Evolutionary conservation across 306 rosid genomes (phyloP).

Genomic region (Dalbergia cultrata): DNA sequence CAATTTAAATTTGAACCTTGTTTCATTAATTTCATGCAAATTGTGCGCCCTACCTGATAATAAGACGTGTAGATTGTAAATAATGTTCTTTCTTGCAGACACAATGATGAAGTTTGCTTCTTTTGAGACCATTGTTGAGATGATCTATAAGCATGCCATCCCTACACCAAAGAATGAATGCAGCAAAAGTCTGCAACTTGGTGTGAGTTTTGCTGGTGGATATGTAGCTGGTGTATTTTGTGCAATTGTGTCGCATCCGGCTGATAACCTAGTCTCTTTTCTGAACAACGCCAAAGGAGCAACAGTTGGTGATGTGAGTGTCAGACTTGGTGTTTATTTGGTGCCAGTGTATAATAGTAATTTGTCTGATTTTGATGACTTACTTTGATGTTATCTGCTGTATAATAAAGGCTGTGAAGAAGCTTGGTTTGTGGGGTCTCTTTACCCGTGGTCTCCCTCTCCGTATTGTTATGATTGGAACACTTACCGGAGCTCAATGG

Average conservation of each 20-base stretch:
- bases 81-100: conserved; percentile 59
- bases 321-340: background rate
- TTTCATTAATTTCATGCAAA: background rate
- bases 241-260: conserved; percentile 97
- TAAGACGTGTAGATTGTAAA: background rate
- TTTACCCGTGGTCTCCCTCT: conserved; percentile 97
- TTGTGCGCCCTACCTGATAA: background rate
- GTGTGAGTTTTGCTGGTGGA: conserved; percentile 97
- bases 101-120: conserved; percentile 99
- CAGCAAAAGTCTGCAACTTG: conserved; percentile 85
- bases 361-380: conserved; percentile 32
- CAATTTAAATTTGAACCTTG: background rate
- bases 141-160: conserved; percentile 75
- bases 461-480: conserved; percentile 96
- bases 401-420: conserved; percentile 81
- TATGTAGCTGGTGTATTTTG: conserved; percentile 94
- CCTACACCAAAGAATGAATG: conserved; percentile 88
- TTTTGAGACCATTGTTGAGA: conserved; percentile 90
- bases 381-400: conserved; percentile 27
- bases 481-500: conserved; percentile 99
- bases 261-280: conserved; percentile 97
- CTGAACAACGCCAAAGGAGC: conserved; percentile 98
- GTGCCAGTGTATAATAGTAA: background rate
- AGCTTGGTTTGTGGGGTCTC: conserved; percentile 82
- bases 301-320: conserved; percentile 94